Conservation (phyloP, 2,329 filamentous ascomycete species). For the Exophiala alcalophila region DNA sequence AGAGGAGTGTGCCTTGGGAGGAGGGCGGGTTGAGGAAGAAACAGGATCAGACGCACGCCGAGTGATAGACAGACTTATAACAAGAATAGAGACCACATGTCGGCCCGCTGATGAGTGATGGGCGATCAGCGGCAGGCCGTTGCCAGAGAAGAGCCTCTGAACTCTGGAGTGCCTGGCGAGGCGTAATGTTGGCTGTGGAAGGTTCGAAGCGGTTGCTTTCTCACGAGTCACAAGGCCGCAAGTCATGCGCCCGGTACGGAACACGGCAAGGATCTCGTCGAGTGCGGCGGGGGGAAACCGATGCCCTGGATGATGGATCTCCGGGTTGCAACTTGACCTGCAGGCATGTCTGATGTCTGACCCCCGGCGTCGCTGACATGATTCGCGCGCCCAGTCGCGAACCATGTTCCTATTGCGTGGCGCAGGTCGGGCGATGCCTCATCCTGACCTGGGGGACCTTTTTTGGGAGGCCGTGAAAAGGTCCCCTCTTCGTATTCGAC, state of each 20-base stretch:
- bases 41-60: background rate
- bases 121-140: background rate
- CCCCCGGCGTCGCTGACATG: too few species aligned
- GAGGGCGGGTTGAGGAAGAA: constrained; percentile 1
- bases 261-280: too few species aligned
- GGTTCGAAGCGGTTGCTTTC: constrained; percentile 5
- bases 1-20: background rate
- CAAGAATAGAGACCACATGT: constrained; percentile 10
- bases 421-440: constrained; percentile 5
- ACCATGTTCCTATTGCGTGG: constrained; percentile 13
- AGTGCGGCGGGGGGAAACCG: too few species aligned
- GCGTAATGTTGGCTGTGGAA: constrained; percentile 14
- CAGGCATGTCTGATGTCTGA: too few species aligned
- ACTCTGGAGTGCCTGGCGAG: constrained; percentile 20
- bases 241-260: constrained; percentile 15
- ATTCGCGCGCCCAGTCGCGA: constrained; percentile 1
- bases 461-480: constrained; percentile 1
- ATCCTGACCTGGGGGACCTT: constrained; percentile 11
- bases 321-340: too few species aligned
- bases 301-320: too few species aligned
- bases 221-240: constrained; percentile 24
- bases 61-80: constrained; percentile 10
- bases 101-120: constrained; percentile 3
- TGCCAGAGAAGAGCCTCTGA: background rate
- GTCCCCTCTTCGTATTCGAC: background rate